These are phyloP conservation scores for Dendrobium nobile DNA, from an alignment of 106 monocot species.

Conservation along the genomic window DNA sequence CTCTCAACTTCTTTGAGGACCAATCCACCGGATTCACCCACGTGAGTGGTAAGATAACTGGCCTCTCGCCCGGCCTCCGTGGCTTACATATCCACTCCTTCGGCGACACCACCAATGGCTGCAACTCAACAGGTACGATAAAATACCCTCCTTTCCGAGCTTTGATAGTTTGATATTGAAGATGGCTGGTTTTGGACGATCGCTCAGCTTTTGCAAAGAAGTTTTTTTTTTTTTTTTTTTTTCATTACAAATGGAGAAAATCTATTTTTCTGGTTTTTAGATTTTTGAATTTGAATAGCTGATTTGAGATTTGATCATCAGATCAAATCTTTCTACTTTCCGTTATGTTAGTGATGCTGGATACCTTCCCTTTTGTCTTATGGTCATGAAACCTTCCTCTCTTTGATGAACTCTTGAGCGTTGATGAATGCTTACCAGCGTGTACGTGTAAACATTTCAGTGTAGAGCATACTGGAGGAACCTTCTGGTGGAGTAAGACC, in stretches of 20 bases:
- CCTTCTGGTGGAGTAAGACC: no score
- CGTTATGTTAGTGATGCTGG: neutral
- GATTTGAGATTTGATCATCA: neutral
- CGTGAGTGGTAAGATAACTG: conserved; percentile 56
- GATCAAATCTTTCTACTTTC: neutral
- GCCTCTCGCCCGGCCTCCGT: conserved; percentile 62
- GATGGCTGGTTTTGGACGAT: neutral
- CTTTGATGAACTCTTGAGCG: no score
- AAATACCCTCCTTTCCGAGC: neutral
- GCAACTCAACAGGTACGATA: conserved; percentile 74
- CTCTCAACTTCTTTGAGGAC: conserved; percentile 63
- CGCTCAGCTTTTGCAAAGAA: neutral
- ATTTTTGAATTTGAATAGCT: neutral
- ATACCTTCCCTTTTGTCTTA: no score
- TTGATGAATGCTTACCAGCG: no score
- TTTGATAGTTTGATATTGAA: neutral
- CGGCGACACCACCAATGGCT: conserved; percentile 85
- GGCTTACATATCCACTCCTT: conserved; percentile 85
- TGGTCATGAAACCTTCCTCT: no score
- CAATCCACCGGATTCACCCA: conserved; percentile 43
- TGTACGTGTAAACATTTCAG: no score
- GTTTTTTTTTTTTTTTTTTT: neutral
- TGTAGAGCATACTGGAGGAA: no score
- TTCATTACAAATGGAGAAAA: neutral
- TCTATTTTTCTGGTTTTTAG: neutral